A percentile compares a stretch with the other conserved stretches of the same genome.
phyloP scores from a whole-genome alignment of 2,329 filamentous ascomycete species.

The Akanthomyces muscarius region DNA sequence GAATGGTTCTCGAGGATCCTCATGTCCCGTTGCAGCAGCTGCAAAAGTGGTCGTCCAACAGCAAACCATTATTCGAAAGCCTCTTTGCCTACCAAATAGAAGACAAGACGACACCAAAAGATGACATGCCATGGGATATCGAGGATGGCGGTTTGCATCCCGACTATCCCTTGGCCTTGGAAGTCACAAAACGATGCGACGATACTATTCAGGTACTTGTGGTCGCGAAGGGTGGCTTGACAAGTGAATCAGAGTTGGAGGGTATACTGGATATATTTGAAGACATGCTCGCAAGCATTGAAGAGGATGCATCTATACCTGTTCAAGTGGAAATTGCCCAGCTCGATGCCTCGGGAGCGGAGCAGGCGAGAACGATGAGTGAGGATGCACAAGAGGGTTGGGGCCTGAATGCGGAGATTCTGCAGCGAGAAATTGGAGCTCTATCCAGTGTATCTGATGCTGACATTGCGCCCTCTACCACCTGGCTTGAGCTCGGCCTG shows the following conservation, averaged over 20 bases:
- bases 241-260: constrained; percentile 29
- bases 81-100: constrained; percentile 77
- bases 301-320: neutral
- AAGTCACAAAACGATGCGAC: constrained; percentile 54
- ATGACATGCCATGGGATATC: constrained; percentile 49
- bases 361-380: neutral
- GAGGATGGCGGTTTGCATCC: constrained; percentile 45
- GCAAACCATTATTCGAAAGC: constrained; percentile 66
- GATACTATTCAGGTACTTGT: constrained; percentile 53
- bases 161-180: constrained; percentile 76
- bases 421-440: constrained; percentile 60
- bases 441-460: constrained; percentile 53
- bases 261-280: constrained; percentile 40
- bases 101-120: constrained; percentile 23
- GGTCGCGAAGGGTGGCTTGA: constrained; percentile 48
- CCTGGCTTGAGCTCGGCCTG: constrained; percentile 76
- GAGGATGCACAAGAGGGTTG: constrained; percentile 48
- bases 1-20: constrained; percentile 61
- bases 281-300: constrained; percentile 12
- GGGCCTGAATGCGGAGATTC: constrained; percentile 46
- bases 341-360: constrained; percentile 16
- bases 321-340: neutral
- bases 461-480: constrained; percentile 53
- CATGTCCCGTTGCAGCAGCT: constrained; percentile 76
- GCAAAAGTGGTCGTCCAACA: constrained; percentile 68